A percentile compares a stretch with the other conserved stretches of the same genome.
Conservation (phyloP, 2,329 filamentous ascomycete species). For the Mycosphaerella arachidis region DNA sequence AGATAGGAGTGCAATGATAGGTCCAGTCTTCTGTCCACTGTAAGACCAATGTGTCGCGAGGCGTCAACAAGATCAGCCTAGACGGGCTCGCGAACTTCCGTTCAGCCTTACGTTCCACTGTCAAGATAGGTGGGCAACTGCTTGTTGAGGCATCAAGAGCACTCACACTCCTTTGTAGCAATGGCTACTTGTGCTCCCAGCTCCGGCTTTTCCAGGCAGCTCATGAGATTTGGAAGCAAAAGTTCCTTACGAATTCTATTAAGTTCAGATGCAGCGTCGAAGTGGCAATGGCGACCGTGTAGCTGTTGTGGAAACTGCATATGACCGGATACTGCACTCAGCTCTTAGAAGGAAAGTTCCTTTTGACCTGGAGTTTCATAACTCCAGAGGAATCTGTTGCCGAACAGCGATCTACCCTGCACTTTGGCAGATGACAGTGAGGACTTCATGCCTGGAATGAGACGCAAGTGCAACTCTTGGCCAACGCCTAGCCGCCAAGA, state of each 20-base stretch:
- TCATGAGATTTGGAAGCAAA: too few species aligned
- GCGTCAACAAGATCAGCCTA: not conserved
- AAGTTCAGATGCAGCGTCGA: too few species aligned
- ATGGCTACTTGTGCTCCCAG: not conserved
- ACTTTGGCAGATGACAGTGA: not conserved
- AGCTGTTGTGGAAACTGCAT: too few species aligned
- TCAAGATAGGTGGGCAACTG: not conserved
- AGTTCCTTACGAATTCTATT: too few species aligned
- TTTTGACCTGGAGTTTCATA: too few species aligned
- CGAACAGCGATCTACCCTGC: not conserved
- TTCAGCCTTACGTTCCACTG: not conserved
- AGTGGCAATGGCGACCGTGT: too few species aligned
- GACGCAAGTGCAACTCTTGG: not conserved
- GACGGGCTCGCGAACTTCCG: too few species aligned
- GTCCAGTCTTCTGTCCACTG: too few species aligned
- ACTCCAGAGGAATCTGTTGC: too few species aligned
- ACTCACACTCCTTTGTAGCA: not conserved
- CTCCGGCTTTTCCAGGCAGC: not conserved
- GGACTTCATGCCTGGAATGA: not conserved
- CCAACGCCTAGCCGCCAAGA: not conserved
- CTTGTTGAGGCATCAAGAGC: not conserved
- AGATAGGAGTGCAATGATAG: too few species aligned
- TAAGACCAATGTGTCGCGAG: not conserved
- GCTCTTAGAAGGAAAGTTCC: too few species aligned
- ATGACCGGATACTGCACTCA: too few species aligned